Conservation (phyloP, 805 yeast species). For the Myxozyma neotropica region DNA sequence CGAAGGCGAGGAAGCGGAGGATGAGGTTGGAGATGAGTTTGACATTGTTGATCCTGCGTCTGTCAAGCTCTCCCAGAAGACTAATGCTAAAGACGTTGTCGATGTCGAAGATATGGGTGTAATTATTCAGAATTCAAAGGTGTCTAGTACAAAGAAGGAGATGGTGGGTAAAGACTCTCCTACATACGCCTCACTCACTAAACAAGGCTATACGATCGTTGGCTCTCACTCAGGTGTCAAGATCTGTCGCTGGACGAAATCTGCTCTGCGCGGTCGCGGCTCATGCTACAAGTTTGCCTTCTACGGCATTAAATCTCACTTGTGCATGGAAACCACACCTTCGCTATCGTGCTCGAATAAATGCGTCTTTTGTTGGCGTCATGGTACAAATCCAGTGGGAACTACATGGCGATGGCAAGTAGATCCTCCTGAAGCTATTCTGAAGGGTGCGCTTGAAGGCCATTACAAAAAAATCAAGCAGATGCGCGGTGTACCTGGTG, state of each 20-base stretch:
- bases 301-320: constrained; percentile 85
- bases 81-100: constrained; percentile 53
- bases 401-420: constrained; percentile 97
- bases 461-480: constrained; percentile 91
- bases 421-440: constrained; percentile 80
- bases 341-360: constrained; percentile 91
- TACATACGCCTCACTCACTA: constrained; percentile 81
- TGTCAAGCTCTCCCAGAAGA: constrained; percentile 29
- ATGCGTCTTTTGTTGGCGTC: constrained; percentile 97
- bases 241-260: constrained; percentile 94
- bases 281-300: constrained; percentile 92
- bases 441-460: constrained; percentile 83
- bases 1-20: constrained; percentile 48
- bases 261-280: constrained; percentile 91
- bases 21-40: constrained; percentile 35
- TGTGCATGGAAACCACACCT: constrained; percentile 96
- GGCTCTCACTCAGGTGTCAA: constrained; percentile 96
- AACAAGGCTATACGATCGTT: constrained; percentile 90
- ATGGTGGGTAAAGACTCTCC: constrained; percentile 93
- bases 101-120: constrained; percentile 91
- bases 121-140: constrained; percentile 46
- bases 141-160: constrained; percentile 52
- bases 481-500: constrained; percentile 95
- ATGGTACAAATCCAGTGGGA: constrained; percentile 95
- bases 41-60: constrained; percentile 20